Percentiles rank a stretch among this genome's conserved stretches.
Evolutionary conservation across 148 eudicot species (phyloP).

Genomic region (Silene conica): DNA sequence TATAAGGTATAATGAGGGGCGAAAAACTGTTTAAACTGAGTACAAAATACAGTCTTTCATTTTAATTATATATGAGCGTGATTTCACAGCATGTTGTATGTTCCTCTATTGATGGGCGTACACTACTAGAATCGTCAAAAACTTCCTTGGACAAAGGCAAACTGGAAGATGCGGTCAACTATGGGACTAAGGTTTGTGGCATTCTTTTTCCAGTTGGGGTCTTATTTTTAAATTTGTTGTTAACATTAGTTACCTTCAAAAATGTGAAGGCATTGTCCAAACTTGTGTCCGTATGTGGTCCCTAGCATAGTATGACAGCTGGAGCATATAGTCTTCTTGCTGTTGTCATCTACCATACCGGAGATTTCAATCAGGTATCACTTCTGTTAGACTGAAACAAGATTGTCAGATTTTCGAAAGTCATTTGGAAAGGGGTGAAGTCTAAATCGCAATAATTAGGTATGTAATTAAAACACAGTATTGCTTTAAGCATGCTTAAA

Average conservation of each 20-base stretch:
- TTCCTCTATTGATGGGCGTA: slow-evolving; percentile 96
- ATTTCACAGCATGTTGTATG: slow-evolving; percentile 80
- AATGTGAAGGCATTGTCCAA: slow-evolving; percentile 69
- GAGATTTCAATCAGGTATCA: slow-evolving; percentile 91
- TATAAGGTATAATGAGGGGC: slow-evolving; percentile 55
- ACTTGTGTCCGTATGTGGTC: slow-evolving; percentile 87
- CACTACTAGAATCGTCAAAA: slow-evolving; percentile 82
- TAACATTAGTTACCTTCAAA: slow-evolving; percentile 19
- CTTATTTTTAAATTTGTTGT: background rate
- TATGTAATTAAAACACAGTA: too few species aligned
- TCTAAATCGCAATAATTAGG: too few species aligned
- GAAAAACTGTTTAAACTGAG: background rate
- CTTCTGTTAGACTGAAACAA: slow-evolving; percentile 7
- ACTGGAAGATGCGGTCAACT: slow-evolving; percentile 90
- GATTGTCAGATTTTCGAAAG: background rate
- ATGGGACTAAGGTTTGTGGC: slow-evolving; percentile 70
- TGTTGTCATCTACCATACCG: slow-evolving; percentile 90
- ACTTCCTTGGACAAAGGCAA: slow-evolving; percentile 95
- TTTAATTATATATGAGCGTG: slow-evolving; percentile 23
- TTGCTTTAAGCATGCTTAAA: too few species aligned
- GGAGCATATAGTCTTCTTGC: slow-evolving; percentile 97
- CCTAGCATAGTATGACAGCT: slow-evolving; percentile 96
- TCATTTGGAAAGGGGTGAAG: background rate
- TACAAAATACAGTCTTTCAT: slow-evolving; percentile 10
- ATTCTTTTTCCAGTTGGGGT: slow-evolving; percentile 1